phyloP scores from a whole-genome alignment of 768 basidiomycete genomes.

The Serendipita sp. region DNA sequence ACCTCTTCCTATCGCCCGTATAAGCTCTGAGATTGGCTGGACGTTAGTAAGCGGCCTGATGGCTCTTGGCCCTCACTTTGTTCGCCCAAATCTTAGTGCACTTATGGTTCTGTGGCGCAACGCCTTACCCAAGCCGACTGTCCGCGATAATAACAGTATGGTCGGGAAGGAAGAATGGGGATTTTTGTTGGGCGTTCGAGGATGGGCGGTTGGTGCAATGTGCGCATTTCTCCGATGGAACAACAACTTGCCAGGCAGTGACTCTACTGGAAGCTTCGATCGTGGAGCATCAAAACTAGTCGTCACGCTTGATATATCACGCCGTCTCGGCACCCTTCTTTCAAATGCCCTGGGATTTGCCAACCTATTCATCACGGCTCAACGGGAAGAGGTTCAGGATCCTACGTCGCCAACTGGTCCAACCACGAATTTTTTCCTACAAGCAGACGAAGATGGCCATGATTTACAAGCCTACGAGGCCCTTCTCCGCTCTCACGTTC shows the following conservation, averaged over 20 bases:
- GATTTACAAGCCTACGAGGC: constrained; percentile 64
- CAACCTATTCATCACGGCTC: constrained; percentile 60
- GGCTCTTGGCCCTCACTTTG: constrained; percentile 85
- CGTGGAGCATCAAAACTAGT: constrained; percentile 28
- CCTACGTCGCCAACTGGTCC: constrained; percentile 11
- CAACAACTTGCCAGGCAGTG: background rate
- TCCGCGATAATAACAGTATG: constrained; percentile 40
- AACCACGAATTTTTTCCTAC: constrained; percentile 7
- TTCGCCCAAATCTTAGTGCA: constrained; percentile 83
- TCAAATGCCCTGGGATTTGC: constrained; percentile 83
- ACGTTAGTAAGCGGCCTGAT: constrained; percentile 77
- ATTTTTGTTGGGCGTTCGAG: constrained; percentile 80
- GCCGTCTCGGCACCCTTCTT: constrained; percentile 72
- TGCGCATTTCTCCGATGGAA: constrained; percentile 78
- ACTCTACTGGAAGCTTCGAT: background rate
- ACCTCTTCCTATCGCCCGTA: constrained; percentile 59
- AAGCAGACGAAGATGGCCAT: constrained; percentile 21
- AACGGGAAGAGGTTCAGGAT: constrained; percentile 46
- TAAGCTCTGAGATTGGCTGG: constrained; percentile 92
- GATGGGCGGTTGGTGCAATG: constrained; percentile 78
- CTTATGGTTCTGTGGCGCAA: constrained; percentile 94
- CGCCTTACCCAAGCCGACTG: constrained; percentile 80
- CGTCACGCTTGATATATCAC: constrained; percentile 78
- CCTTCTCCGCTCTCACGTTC: constrained; percentile 65
- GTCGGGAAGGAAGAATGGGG: constrained; percentile 53